Percentiles rank a stretch among this genome's conserved stretches.
Conservation (phyloP, 805 yeast species). For the Kuraishia piskuri region DNA sequence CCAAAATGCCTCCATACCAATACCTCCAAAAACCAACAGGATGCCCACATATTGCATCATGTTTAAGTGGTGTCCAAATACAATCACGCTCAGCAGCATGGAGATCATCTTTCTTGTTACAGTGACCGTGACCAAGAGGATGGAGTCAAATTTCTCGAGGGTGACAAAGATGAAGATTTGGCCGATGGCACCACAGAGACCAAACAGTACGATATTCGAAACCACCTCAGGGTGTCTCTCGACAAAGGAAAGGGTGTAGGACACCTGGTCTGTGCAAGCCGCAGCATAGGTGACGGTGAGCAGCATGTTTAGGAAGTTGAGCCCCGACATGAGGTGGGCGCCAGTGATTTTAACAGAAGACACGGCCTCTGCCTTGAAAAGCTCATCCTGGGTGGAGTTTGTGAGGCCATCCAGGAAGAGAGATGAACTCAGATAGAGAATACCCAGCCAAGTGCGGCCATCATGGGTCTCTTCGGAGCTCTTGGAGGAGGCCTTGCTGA, state of each 20-base stretch:
- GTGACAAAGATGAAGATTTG: constrained; percentile 90
- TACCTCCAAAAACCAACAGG: constrained; percentile 72
- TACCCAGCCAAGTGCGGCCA: constrained; percentile 45
- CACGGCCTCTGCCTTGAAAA: constrained; percentile 43
- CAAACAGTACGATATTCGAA: constrained; percentile 55
- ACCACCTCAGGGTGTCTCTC: constrained; percentile 37
- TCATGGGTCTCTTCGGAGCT: constrained; percentile 22
- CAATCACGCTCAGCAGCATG: constrained; percentile 79
- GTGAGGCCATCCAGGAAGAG: constrained; percentile 85
- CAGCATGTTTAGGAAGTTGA: constrained; percentile 35
- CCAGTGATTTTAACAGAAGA: constrained; percentile 46
- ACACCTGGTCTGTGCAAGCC: constrained; percentile 38
- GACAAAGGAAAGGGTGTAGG: constrained; percentile 41
- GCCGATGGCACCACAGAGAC: constrained; percentile 81
- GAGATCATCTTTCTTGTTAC: constrained; percentile 96
- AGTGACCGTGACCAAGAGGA: constrained; percentile 83
- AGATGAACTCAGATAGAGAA: constrained; percentile 47
- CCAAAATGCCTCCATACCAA: constrained; percentile 68
- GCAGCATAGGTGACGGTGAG: constrained; percentile 43
- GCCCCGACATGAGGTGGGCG: constrained; percentile 77
- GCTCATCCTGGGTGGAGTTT: constrained; percentile 85
- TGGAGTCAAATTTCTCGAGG: constrained; percentile 75
- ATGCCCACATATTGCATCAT: constrained; percentile 74
- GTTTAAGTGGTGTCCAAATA: constrained; percentile 73
- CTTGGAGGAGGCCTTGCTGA: constrained; percentile 31